Evolutionary conservation across 2,329 filamentous ascomycete species (phyloP).

Genomic region (Epichloe sp.): DNA sequence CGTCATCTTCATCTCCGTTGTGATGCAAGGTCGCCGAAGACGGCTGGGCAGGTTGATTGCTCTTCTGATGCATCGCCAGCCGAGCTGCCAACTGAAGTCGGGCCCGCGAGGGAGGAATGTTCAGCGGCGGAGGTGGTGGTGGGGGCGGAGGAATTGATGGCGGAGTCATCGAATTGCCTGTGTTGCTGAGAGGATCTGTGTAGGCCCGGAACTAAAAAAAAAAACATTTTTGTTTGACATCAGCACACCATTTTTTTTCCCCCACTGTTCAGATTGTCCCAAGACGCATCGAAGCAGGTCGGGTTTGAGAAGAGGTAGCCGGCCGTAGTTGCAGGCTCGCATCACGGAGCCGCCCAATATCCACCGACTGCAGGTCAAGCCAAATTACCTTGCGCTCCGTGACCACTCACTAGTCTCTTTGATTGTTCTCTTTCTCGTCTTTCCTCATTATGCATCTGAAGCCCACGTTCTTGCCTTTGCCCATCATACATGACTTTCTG

Average conservation of each 20-base stretch:
- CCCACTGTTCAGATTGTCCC: conserved; percentile 10
- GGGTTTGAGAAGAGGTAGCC: conserved; percentile 7
- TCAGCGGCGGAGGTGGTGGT: conserved; percentile 65
- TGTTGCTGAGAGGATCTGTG: conserved; percentile 39
- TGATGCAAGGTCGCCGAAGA: conserved; percentile 28
- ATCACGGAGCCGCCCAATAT: background rate
- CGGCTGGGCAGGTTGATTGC: conserved; percentile 34
- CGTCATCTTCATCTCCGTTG: conserved; percentile 26
- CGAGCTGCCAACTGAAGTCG: conserved; percentile 82
- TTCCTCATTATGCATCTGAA: background rate
- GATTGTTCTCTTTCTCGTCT: background rate
- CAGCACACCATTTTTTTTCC: conserved; percentile 3
- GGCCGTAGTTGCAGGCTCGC: conserved; percentile 1
- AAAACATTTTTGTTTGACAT: conserved; percentile 1
- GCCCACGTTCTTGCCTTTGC: background rate
- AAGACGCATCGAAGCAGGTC: conserved; percentile 2
- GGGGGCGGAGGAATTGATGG: conserved; percentile 46
- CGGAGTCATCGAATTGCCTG: conserved; percentile 34
- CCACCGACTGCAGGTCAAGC: background rate
- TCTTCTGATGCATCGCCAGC: conserved; percentile 62
- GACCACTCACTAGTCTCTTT: background rate
- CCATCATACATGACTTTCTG: conserved; percentile 2
- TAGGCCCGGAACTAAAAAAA: conserved; percentile 42
- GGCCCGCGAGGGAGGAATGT: conserved; percentile 75
- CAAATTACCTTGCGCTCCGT: background rate